A percentile compares a stretch with the other conserved stretches of the same genome.
Conservation (phyloP, 768 basidiomycete genomes). For the Amanita subjunquillea region DNA sequence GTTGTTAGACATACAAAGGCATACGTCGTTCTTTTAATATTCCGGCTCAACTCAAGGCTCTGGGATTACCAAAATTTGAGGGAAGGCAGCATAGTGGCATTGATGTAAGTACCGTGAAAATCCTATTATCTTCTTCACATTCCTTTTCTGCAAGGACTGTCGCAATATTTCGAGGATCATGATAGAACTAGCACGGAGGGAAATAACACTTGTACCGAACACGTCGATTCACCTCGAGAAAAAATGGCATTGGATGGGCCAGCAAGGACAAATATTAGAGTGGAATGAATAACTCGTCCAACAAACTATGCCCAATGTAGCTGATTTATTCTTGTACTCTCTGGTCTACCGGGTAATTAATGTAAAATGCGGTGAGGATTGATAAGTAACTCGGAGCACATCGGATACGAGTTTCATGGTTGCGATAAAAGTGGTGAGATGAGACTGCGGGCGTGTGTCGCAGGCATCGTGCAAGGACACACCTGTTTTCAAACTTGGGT, state of each 20-base stretch:
- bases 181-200: slow-evolving; percentile 62
- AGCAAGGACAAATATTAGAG: slow-evolving; percentile 47
- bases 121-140: not conserved
- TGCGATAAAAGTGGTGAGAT: no score
- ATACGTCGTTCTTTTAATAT: slow-evolving; percentile 47
- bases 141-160: slow-evolving; percentile 40
- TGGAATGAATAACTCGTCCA: not conserved
- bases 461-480: no score
- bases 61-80: slow-evolving; percentile 65
- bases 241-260: slow-evolving; percentile 86
- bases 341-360: not conserved
- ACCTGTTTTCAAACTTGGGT: no score
- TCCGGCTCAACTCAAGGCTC: slow-evolving; percentile 59
- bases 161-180: slow-evolving; percentile 83
- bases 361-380: no score
- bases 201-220: slow-evolving; percentile 64
- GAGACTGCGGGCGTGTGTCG: no score
- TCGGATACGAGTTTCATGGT: no score
- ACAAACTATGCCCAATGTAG: not conserved
- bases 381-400: no score
- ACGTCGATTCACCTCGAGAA: slow-evolving; percentile 52
- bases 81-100: slow-evolving; percentile 86
- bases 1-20: not conserved
- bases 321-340: not conserved
- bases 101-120: slow-evolving; percentile 50